A percentile compares a stretch with the other conserved stretches of the same genome.
Conservation (phyloP, 305 asterid species). For the Stenogyne calaminthoides region DNA sequence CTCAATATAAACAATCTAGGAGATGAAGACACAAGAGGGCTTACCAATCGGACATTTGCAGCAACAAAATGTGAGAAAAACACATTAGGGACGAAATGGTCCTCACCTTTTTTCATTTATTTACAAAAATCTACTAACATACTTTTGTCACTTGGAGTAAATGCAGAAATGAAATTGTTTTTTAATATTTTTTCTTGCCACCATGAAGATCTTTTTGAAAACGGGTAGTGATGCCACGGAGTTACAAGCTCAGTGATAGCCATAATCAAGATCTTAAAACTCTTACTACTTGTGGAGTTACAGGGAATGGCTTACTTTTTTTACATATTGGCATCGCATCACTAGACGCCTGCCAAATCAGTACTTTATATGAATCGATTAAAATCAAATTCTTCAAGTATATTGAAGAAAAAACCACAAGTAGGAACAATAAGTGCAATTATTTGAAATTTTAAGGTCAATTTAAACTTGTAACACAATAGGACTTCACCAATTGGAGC, state of each 20-base stretch:
- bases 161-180: background rate
- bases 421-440: constrained; percentile 4
- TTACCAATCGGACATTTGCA: background rate
- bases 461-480: constrained; percentile 13
- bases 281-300: background rate
- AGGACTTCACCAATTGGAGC: constrained; percentile 9
- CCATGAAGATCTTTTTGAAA: background rate
- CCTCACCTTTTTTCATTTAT: constrained; percentile 5
- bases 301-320: background rate
- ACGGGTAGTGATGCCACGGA: background rate
- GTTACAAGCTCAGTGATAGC: background rate
- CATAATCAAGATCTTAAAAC: background rate
- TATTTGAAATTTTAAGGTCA: background rate
- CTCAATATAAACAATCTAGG: constrained; percentile 22
- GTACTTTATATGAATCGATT: background rate
- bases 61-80: constrained; percentile 14
- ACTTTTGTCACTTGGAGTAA: background rate
- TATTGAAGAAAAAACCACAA: background rate
- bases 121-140: background rate
- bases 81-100: constrained; percentile 15
- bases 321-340: background rate
- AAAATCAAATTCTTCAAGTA: background rate
- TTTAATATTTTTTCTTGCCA: constrained; percentile 4
- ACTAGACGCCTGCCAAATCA: background rate
- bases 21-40: background rate